Conservation (phyloP, 768 basidiomycete species). For the Mrakia blollopis region DNA sequence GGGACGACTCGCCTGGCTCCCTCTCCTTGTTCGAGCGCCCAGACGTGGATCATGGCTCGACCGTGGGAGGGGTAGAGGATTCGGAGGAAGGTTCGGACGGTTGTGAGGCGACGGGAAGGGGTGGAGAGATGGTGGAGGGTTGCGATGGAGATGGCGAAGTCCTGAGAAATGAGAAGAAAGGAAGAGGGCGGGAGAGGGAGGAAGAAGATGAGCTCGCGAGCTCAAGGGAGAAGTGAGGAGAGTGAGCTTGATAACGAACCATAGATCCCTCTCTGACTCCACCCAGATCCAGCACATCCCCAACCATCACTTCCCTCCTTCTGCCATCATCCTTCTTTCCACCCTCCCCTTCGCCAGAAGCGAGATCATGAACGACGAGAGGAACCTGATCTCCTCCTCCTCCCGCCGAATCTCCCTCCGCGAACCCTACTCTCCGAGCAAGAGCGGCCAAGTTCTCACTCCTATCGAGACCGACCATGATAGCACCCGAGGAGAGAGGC, state of each 20-base stretch:
- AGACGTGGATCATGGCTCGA: slow-evolving; percentile 85
- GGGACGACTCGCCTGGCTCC: slow-evolving; percentile 49
- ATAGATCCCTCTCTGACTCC: slow-evolving; percentile 26
- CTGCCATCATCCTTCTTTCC: slow-evolving; percentile 26
- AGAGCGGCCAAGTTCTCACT: slow-evolving; percentile 72
- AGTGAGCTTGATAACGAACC: slow-evolving; percentile 22
- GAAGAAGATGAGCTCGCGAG: slow-evolving; percentile 64
- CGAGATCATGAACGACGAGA: slow-evolving; percentile 3
- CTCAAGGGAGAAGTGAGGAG: slow-evolving; percentile 51
- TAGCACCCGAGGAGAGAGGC: slow-evolving; percentile 45
- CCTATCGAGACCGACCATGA: slow-evolving; percentile 79
- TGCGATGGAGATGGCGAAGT: slow-evolving; percentile 94
- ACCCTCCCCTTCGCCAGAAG: too few relatives aligned
- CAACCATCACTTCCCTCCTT: slow-evolving; percentile 4
- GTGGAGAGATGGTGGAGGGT: slow-evolving; percentile 95
- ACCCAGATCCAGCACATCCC: slow-evolving; percentile 19
- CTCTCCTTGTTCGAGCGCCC: slow-evolving; percentile 91
- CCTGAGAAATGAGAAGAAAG: slow-evolving; percentile 67
- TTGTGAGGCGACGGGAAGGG: slow-evolving; percentile 60
- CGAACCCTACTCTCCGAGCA: slow-evolving; percentile 58
- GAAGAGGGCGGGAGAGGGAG: slow-evolving; percentile 43
- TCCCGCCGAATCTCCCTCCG: not conserved
- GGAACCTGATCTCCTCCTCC: not conserved
- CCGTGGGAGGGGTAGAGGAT: slow-evolving; percentile 64
- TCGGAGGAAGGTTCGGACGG: slow-evolving; percentile 52